Evolutionary conservation across 768 basidiomycete species (phyloP).

Genomic region (Tricholoma terreum): DNA sequence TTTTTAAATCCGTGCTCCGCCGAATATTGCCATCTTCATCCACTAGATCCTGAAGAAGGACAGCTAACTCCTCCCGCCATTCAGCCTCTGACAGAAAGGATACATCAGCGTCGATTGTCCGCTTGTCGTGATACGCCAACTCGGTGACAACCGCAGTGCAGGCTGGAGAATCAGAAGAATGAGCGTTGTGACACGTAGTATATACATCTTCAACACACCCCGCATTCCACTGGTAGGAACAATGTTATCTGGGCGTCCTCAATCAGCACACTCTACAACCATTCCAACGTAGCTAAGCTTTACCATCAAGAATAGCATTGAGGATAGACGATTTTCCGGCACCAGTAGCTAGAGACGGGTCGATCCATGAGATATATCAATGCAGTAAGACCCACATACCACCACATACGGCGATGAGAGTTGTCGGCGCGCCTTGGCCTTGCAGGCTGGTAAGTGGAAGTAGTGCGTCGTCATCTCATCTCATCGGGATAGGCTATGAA

Average conservation of each 20-base stretch:
- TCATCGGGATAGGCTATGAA: not conserved
- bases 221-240: conserved; percentile 68
- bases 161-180: conserved; percentile 32
- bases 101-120: conserved; percentile 56
- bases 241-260: conserved; percentile 40
- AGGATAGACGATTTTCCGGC: conserved; percentile 61
- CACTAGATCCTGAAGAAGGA: conserved; percentile 55
- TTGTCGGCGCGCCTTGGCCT: conserved; percentile 49
- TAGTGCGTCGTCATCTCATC: not conserved
- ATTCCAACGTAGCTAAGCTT: conserved; percentile 2
- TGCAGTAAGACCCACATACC: conserved; percentile 30
- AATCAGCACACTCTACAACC: not conserved
- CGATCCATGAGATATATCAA: not conserved
- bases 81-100: conserved; percentile 54
- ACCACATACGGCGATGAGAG: conserved; percentile 64
- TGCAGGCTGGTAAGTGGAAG: conserved; percentile 35
- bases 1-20: conserved; percentile 51
- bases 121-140: conserved; percentile 51
- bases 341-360: conserved; percentile 43
- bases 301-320: conserved; percentile 61
- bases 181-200: not conserved
- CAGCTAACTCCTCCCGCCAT: conserved; percentile 54
- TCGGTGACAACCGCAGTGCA: conserved; percentile 68
- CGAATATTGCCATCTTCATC: conserved; percentile 57
- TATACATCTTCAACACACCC: conserved; percentile 30